Conservation (phyloP, 352 stramenopile genomes). For the Pelagophyceae sp. region DNA sequence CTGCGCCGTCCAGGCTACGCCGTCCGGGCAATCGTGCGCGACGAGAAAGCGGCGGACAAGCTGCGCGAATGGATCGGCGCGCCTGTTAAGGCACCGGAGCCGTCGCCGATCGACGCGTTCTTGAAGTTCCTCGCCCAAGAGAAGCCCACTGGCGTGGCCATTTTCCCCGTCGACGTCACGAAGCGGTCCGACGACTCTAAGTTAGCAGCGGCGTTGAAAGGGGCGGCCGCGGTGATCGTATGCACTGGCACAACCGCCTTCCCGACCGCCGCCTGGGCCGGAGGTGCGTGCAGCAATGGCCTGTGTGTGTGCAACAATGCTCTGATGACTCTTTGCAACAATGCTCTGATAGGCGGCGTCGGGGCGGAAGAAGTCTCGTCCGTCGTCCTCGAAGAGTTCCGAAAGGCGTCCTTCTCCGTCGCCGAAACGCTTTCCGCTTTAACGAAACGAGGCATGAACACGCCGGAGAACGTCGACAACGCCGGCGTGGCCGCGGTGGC, state of each 20-base stretch:
- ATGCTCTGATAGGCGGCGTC: conserved; percentile 26
- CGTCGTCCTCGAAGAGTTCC: background rate
- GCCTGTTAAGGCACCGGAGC: no score
- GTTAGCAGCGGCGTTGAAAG: conserved; percentile 17
- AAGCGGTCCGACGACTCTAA: background rate
- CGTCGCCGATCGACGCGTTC: background rate
- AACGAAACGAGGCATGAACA: conserved; percentile 33
- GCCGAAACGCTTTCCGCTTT: background rate
- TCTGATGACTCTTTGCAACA: no score
- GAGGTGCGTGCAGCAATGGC: no score
- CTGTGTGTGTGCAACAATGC: no score
- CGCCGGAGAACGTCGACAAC: conserved; percentile 42
- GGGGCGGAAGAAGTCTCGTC: background rate
- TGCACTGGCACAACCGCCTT: conserved; percentile 65
- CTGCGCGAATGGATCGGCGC: background rate
- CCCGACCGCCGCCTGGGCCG: conserved; percentile 52
- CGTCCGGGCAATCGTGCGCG: conserved; percentile 8
- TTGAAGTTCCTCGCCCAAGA: background rate
- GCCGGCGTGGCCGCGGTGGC: conserved; percentile 34
- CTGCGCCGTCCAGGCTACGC: no score
- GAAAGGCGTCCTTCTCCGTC: background rate
- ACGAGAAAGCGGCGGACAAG: background rate
- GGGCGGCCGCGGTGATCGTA: conserved; percentile 47
- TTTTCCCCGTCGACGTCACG: background rate
- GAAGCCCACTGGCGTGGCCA: background rate